A percentile compares a stretch with the other conserved stretches of the same genome.
phyloP scores from a whole-genome alignment of 257 asterid species.

The Gentiana dahurica region DNA sequence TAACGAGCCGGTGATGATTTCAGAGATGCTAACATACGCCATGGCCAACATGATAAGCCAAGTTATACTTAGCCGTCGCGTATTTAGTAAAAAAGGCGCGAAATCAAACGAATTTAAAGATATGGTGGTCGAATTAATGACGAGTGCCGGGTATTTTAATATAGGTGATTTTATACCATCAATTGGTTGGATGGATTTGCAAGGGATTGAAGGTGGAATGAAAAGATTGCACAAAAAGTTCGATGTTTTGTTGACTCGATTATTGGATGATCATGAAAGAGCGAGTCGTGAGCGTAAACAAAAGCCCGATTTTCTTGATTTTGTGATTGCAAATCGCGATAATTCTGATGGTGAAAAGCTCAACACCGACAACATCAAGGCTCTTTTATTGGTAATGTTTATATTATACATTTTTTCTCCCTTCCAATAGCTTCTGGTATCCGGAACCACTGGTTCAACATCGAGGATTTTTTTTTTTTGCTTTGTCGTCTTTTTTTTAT shows the following conservation, averaged over 20 bases:
- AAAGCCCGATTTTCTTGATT: constrained; percentile 37
- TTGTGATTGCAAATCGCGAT: constrained; percentile 24
- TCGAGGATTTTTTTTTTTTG: too few species aligned
- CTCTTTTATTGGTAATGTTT: constrained; percentile 28
- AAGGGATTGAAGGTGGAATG: constrained; percentile 39
- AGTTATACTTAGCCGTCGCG: constrained; percentile 31
- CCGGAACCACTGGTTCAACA: too few species aligned
- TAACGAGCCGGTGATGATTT: constrained; percentile 22
- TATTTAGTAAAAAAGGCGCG: constrained; percentile 21
- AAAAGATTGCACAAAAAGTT: constrained; percentile 32
- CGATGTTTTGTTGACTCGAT: constrained; percentile 24
- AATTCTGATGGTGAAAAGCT: constrained; percentile 26
- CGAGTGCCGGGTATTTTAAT: constrained; percentile 32
- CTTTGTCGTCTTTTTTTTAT: too few species aligned
- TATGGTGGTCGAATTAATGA: constrained; percentile 52
- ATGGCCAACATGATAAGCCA: constrained; percentile 45
- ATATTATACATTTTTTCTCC: too few species aligned
- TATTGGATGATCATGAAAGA: constrained; percentile 34
- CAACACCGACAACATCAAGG: constrained; percentile 30
- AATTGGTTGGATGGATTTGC: constrained; percentile 45
- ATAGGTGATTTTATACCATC: constrained; percentile 42
- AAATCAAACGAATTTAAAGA: constrained; percentile 41
- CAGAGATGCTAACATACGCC: constrained; percentile 32
- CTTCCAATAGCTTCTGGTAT: too few species aligned
- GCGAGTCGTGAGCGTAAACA: constrained; percentile 17